Evolutionary conservation across 1,284 basidiomycete genomes (phyloP).

Genomic region (Heterobasidion annosum): DNA sequence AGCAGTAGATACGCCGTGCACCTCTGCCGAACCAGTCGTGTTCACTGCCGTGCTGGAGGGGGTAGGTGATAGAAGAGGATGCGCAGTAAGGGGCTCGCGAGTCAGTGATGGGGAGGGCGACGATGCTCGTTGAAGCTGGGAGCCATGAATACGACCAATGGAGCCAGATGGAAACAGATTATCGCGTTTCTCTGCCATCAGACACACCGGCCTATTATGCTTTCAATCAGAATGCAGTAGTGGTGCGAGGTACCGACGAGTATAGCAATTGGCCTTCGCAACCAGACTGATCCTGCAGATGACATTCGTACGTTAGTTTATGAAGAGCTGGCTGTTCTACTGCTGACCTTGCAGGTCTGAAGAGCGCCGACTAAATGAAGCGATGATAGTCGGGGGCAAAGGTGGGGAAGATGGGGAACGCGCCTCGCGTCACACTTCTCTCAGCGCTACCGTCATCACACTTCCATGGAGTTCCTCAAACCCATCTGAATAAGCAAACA

Average conservation of each 20-base stretch:
- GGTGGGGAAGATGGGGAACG: too few species aligned
- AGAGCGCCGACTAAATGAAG: too few species aligned
- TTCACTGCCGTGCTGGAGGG: slow-evolving; percentile 15
- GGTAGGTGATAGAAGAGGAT: slow-evolving; percentile 50
- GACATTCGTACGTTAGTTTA: too few species aligned
- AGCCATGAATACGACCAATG: slow-evolving; percentile 38
- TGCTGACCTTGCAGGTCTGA: too few species aligned
- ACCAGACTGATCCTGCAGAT: too few species aligned
- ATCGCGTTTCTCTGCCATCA: slow-evolving; percentile 20
- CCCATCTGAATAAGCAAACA: too few species aligned
- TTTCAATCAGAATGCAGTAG: neutral
- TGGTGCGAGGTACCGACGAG: neutral
- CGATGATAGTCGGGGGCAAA: too few species aligned
- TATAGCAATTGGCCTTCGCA: neutral
- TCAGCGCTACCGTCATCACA: too few species aligned
- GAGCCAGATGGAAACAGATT: slow-evolving; percentile 39
- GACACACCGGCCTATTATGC: neutral
- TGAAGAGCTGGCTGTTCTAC: too few species aligned
- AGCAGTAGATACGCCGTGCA: slow-evolving; percentile 15
- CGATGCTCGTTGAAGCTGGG: slow-evolving; percentile 31
- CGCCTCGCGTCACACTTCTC: too few species aligned
- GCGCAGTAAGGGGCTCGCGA: slow-evolving; percentile 48
- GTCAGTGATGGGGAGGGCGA: slow-evolving; percentile 21
- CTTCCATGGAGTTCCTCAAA: too few species aligned
- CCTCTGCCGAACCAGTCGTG: slow-evolving; percentile 7